These are phyloP conservation scores for Madurella fahalii DNA, from an alignment of 2,329 filamentous ascomycete genomes.

Conservation along the genomic window DNA sequence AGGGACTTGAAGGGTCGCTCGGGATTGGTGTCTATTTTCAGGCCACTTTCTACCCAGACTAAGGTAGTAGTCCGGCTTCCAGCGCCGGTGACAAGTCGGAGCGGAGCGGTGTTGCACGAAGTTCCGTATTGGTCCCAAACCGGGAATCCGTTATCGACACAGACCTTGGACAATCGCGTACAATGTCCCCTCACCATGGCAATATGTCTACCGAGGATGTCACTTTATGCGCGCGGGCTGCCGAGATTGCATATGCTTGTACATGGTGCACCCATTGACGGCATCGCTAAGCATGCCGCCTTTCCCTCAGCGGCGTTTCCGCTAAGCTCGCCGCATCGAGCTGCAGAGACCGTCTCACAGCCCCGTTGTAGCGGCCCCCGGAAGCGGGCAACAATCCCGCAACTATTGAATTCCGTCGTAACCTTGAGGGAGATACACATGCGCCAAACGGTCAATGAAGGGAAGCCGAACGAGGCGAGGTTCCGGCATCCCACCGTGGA, in stretches of 20 bases:
- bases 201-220: conserved; percentile 8
- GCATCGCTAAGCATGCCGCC: neutral
- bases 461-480: neutral
- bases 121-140: conserved; percentile 14
- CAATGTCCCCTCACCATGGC: neutral
- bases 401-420: neutral
- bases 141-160: conserved; percentile 2
- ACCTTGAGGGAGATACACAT: neutral
- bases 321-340: no score
- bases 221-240: conserved; percentile 12
- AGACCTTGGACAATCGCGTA: neutral
- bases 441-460: no score
- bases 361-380: neutral
- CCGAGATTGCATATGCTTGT: conserved; percentile 17
- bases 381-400: neutral
- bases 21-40: conserved; percentile 24
- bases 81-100: conserved; percentile 15
- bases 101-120: conserved; percentile 12
- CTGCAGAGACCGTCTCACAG: no score
- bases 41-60: conserved; percentile 8
- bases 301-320: no score
- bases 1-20: neutral
- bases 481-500: no score
- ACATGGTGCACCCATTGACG: conserved; percentile 4
- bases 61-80: conserved; percentile 7